phyloP scores from a whole-genome alignment of 169 alveolate genomes.

The Cytauxzoon felis region DNA sequence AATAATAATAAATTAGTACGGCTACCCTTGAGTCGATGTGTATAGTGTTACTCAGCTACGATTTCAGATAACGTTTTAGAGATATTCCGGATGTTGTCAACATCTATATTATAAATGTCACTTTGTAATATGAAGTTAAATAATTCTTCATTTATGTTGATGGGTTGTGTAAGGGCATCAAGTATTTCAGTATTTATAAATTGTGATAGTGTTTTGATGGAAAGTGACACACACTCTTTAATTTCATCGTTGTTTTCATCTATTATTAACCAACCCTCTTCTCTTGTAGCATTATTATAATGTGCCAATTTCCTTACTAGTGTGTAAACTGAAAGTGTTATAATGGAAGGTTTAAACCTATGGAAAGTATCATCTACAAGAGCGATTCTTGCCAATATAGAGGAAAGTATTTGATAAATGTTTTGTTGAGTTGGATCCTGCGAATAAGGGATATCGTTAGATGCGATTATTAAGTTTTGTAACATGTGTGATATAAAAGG shows the following conservation, averaged over 20 bases:
- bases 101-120: not conserved
- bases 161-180: slow-evolving; percentile 54
- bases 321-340: slow-evolving; percentile 42
- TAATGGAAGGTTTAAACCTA: slow-evolving; percentile 34
- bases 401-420: slow-evolving; percentile 36
- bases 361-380: slow-evolving; percentile 61
- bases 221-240: slow-evolving; percentile 16
- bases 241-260: slow-evolving; percentile 45
- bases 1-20: too few species aligned
- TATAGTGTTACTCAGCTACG: too few species aligned
- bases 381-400: slow-evolving; percentile 49
- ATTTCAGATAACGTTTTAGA: slow-evolving; percentile 3
- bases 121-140: slow-evolving; percentile 17
- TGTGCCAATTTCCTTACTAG: slow-evolving; percentile 36
- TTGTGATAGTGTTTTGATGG: slow-evolving; percentile 25
- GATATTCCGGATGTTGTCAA: not conserved
- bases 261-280: slow-evolving; percentile 45
- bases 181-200: slow-evolving; percentile 50
- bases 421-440: slow-evolving; percentile 37
- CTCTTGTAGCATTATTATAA: not conserved
- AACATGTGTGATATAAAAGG: slow-evolving; percentile 58
- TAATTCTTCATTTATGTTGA: slow-evolving; percentile 21
- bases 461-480: slow-evolving; percentile 32
- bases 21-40: too few species aligned
- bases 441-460: slow-evolving; percentile 29